These are phyloP conservation scores for Clitopilus passeckerianus DNA, from an alignment of 768 basidiomycete genomes.

Conservation along the genomic window DNA sequence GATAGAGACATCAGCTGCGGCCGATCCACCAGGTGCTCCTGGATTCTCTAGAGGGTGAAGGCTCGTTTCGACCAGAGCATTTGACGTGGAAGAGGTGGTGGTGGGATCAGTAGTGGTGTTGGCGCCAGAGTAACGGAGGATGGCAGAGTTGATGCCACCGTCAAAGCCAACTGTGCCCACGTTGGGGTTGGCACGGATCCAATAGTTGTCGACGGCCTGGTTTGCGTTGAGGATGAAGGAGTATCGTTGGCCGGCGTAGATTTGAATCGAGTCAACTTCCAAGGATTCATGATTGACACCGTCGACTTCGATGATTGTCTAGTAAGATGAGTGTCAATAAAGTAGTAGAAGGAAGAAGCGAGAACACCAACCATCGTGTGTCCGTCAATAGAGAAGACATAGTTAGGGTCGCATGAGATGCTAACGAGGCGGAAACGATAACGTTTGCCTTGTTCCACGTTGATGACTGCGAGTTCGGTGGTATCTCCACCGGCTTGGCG, in stretches of 20 bases:
- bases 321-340: neutral
- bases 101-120: conserved; percentile 27
- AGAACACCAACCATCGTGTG: conserved; percentile 22
- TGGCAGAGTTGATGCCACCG: conserved; percentile 35
- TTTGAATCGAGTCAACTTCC: conserved; percentile 29
- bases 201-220: conserved; percentile 43
- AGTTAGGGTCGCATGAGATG: conserved; percentile 38
- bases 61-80: conserved; percentile 17
- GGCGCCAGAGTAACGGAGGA: conserved; percentile 42
- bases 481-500: conserved; percentile 29
- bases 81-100: conserved; percentile 11
- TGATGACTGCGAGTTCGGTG: conserved; percentile 26
- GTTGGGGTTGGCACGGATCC: conserved; percentile 36
- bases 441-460: conserved; percentile 29
- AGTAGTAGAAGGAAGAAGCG: neutral
- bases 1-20: conserved; percentile 7
- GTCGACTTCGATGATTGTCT: conserved; percentile 33
- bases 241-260: conserved; percentile 36
- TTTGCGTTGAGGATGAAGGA: conserved; percentile 35
- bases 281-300: conserved; percentile 17
- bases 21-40: conserved; percentile 20
- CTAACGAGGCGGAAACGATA: conserved; percentile 46
- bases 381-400: conserved; percentile 27
- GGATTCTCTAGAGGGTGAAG: conserved; percentile 27
- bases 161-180: conserved; percentile 19